Conservation (phyloP, 2,329 filamentous ascomycete genomes). For the Phaeosphaeria sp. region DNA sequence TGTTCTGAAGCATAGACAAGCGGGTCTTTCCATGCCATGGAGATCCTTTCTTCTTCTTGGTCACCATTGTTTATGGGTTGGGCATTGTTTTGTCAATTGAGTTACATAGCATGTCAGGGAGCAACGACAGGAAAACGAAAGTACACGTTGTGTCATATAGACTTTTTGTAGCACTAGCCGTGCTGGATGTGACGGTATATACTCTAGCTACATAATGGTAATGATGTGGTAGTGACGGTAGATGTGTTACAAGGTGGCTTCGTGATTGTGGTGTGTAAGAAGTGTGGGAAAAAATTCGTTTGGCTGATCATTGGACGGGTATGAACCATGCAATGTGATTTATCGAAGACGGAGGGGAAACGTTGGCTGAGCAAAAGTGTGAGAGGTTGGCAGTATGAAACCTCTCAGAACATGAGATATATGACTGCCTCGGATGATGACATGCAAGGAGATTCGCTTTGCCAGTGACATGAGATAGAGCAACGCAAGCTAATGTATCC, state of each 20-base stretch:
- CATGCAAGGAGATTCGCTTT: too few species aligned
- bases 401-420: background rate
- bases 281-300: too few species aligned
- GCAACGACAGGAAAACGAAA: conserved; percentile 39
- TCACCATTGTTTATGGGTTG: conserved; percentile 14
- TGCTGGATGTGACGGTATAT: conserved; percentile 28
- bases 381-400: background rate
- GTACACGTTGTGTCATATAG: conserved; percentile 40
- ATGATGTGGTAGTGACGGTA: conserved; percentile 17
- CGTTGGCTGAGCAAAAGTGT: background rate
- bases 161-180: conserved; percentile 27
- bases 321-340: background rate
- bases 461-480: too few species aligned
- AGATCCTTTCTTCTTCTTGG: conserved; percentile 13
- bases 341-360: background rate
- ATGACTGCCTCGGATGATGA: background rate
- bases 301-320: too few species aligned
- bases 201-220: conserved; percentile 45
- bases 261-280: background rate
- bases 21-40: conserved; percentile 29
- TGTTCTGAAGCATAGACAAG: conserved; percentile 45
- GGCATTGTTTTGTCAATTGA: conserved; percentile 15
- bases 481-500: too few species aligned
- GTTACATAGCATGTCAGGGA: conserved; percentile 30
- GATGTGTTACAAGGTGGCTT: background rate